These are phyloP conservation scores for Corynespora cassiicola DNA, from an alignment of 2,329 filamentous ascomycete genomes.

Conservation along the genomic window DNA sequence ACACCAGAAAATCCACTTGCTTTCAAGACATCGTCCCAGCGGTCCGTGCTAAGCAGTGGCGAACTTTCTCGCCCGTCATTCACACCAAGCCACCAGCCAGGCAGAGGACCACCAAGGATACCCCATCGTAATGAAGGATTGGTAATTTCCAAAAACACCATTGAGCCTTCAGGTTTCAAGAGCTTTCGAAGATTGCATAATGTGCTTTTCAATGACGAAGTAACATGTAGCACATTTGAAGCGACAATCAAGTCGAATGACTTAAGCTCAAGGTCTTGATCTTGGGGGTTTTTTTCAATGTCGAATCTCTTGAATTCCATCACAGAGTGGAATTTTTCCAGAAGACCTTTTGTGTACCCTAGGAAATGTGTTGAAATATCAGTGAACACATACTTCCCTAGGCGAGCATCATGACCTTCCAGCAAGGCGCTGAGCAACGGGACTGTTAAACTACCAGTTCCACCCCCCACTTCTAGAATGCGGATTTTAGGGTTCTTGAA, in stretches of 20 bases:
- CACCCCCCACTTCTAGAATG: slow-evolving; percentile 11
- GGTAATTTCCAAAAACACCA: slow-evolving; percentile 41
- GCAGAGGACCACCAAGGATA: slow-evolving; percentile 41
- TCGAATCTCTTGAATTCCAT: slow-evolving; percentile 16
- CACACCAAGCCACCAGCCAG: slow-evolving; percentile 49
- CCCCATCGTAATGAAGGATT: too few species aligned
- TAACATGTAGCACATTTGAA: slow-evolving; percentile 20
- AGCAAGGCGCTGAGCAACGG: too few species aligned
- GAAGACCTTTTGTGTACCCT: too few species aligned
- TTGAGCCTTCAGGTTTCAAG: slow-evolving; percentile 49
- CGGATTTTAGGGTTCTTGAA: slow-evolving; percentile 8
- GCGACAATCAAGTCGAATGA: slow-evolving; percentile 26
- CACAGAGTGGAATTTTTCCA: too few species aligned
- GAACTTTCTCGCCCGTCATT: slow-evolving; percentile 11
- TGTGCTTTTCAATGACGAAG: slow-evolving; percentile 9
- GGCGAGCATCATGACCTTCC: slow-evolving; percentile 4
- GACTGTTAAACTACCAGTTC: too few species aligned
- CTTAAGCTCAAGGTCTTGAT: slow-evolving; percentile 16
- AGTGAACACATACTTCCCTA: slow-evolving; percentile 17
- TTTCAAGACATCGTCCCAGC: slow-evolving; percentile 27
- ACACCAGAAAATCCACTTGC: slow-evolving; percentile 15
- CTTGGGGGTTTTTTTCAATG: slow-evolving; percentile 2
- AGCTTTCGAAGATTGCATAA: slow-evolving; percentile 19
- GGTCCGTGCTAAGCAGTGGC: slow-evolving; percentile 2
- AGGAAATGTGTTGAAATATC: slow-evolving; percentile 14